Conservation (phyloP, 306 rosid species). For the Echinosophora koreensis region DNA sequence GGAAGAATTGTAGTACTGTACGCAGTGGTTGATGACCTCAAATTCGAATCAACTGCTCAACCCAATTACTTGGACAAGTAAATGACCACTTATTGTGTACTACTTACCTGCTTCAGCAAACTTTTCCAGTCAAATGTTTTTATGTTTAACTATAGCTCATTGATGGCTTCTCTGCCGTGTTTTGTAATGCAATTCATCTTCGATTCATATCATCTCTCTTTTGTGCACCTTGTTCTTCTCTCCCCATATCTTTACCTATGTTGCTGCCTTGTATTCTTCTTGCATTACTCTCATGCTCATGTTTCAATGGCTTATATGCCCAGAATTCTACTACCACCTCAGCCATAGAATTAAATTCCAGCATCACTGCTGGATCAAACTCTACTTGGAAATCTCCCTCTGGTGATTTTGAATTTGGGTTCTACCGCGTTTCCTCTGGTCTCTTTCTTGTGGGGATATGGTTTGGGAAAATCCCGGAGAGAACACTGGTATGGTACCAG, state of each 20-base stretch:
- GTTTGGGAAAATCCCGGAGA: conserved; percentile 46
- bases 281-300: conserved; percentile 28
- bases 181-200: too few relatives aligned
- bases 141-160: too few relatives aligned
- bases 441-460: conserved; percentile 47
- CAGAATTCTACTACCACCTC: conserved; percentile 31
- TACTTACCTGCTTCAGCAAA: too few relatives aligned
- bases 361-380: conserved; percentile 52
- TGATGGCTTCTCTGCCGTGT: too few relatives aligned
- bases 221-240: conserved; percentile 28
- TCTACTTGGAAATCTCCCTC: conserved; percentile 46
- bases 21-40: too few relatives aligned
- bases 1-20: too few relatives aligned
- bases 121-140: too few relatives aligned
- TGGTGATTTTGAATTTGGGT: conserved; percentile 53
- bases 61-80: too few relatives aligned
- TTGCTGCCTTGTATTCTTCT: conserved; percentile 22
- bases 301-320: conserved; percentile 5
- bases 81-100: too few relatives aligned
- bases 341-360: background rate
- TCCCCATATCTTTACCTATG: background rate
- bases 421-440: conserved; percentile 21
- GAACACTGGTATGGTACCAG: conserved; percentile 53
- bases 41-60: too few relatives aligned
- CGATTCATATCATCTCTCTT: background rate